A percentile compares a stretch with the other conserved stretches of the same genome.
Evolutionary conservation across 75 land plant species (phyloP).

Genomic region (Cunninghamia lanceolata): DNA sequence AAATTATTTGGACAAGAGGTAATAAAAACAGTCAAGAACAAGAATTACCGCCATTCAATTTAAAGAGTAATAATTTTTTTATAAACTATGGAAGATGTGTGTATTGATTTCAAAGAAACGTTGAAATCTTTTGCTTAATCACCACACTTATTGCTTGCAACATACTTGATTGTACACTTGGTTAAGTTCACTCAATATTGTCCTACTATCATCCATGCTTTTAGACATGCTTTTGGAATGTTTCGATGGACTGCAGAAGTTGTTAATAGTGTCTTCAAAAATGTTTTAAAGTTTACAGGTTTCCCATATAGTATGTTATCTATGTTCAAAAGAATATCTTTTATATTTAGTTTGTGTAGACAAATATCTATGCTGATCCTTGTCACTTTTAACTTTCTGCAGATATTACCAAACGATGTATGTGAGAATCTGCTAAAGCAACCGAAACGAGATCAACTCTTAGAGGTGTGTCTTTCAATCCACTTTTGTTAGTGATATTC

Average conservation of each 20-base stretch:
- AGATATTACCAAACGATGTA: constrained; percentile 62
- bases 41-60: background rate
- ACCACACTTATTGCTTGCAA: background rate
- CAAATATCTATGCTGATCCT: background rate
- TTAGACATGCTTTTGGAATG: background rate
- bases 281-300: background rate
- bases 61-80: background rate
- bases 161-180: background rate
- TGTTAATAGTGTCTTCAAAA: background rate
- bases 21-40: background rate
- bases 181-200: background rate
- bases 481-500: background rate
- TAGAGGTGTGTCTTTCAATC: constrained; percentile 40
- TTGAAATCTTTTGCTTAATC: background rate
- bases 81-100: background rate
- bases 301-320: background rate
- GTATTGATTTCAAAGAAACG: background rate
- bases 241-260: background rate
- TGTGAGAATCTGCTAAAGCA: constrained; percentile 31
- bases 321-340: background rate
- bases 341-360: background rate
- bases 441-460: constrained; percentile 39
- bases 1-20: background rate
- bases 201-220: background rate
- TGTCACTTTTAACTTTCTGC: constrained; percentile 10